These are phyloP conservation scores for Dacryopinax spathularia DNA, from an alignment of 768 basidiomycete genomes.

Conservation along the genomic window DNA sequence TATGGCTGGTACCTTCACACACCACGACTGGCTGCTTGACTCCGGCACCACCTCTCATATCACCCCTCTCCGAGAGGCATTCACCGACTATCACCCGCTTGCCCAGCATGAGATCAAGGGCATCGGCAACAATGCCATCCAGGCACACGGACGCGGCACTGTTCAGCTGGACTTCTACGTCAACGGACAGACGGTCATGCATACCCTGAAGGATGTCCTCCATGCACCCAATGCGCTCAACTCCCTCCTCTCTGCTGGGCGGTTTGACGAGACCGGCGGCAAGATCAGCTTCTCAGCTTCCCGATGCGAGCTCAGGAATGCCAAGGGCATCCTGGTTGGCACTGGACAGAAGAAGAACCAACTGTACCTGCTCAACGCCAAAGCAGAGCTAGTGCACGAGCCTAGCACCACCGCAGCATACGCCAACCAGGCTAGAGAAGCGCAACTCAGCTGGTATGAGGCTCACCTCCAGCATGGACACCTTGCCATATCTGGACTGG, in stretches of 20 bases:
- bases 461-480: background rate
- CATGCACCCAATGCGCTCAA: constrained; percentile 1
- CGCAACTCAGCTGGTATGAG: background rate
- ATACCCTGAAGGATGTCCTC: constrained; percentile 26
- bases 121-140: background rate
- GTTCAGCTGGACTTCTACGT: background rate
- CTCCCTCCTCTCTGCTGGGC: background rate
- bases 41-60: background rate
- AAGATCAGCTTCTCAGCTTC: background rate
- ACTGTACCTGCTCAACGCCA: background rate
- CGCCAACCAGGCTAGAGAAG: background rate
- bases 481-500: background rate
- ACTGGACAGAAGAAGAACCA: background rate
- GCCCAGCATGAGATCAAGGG: background rate
- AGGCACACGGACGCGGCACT: background rate
- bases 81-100: background rate
- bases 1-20: background rate
- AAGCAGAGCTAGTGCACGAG: background rate
- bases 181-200: constrained; percentile 37
- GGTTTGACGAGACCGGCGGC: background rate
- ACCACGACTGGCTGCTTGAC: background rate
- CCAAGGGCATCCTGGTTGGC: background rate
- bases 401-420: background rate
- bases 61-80: background rate
- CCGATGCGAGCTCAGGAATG: background rate